These are phyloP conservation scores for Helotiales sp. DNA, from an alignment of 2,329 filamentous ascomycete genomes.

Conservation along the genomic window DNA sequence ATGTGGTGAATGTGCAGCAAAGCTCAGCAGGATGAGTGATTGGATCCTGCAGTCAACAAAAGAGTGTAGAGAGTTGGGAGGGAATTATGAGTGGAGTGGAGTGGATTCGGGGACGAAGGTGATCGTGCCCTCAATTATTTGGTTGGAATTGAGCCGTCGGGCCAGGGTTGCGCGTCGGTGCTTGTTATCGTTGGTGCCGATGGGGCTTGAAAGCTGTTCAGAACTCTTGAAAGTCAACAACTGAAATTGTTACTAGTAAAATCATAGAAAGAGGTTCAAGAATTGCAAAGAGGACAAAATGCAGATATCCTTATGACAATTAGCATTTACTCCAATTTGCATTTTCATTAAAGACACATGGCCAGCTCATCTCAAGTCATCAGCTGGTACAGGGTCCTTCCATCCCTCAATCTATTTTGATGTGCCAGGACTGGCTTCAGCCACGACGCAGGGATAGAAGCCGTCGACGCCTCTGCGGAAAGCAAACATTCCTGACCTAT, in stretches of 20 bases:
- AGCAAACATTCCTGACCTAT: slow-evolving; percentile 7
- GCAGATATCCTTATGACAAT: neutral
- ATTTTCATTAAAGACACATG: slow-evolving; percentile 7
- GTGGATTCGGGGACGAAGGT: neutral
- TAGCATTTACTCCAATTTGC: neutral
- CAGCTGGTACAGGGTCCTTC: neutral
- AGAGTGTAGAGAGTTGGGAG: neutral
- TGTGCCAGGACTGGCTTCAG: neutral
- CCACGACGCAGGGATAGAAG: slow-evolving; percentile 3
- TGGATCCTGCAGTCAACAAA: neutral
- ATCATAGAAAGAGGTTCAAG: neutral
- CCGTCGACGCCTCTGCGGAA: neutral
- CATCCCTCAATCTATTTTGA: slow-evolving; percentile 10
- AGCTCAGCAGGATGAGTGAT: neutral
- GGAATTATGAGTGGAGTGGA: neutral
- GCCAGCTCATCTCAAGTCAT: slow-evolving; percentile 1
- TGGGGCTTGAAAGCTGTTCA: neutral
- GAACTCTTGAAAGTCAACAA: neutral
- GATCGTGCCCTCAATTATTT: slow-evolving; percentile 1
- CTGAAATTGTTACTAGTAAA: neutral
- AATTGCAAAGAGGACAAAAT: neutral
- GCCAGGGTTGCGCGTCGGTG: neutral
- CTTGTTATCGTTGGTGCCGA: neutral
- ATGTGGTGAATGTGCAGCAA: neutral
- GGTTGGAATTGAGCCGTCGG: neutral